Conservation (phyloP, 2,329 filamentous ascomycete species). For the Fusarium scirpi region DNA sequence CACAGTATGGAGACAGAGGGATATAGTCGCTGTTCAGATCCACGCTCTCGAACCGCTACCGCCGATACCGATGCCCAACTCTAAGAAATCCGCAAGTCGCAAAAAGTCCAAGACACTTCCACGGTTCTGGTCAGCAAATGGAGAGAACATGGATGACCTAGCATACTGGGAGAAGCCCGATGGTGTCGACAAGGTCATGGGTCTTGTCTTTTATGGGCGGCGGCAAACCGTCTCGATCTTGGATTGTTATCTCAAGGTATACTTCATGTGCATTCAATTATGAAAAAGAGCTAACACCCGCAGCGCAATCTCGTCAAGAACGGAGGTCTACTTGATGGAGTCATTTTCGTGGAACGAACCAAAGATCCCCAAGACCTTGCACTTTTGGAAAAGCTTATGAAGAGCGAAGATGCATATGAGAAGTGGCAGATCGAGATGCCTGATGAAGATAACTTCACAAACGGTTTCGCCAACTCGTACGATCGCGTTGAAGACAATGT, state of each 20-base stretch:
- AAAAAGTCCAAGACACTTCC: conserved; percentile 1
- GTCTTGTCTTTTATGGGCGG: conserved; percentile 61
- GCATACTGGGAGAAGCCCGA: conserved; percentile 37
- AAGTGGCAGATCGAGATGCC: conserved; percentile 52
- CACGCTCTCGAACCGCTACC: conserved; percentile 18
- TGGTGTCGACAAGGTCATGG: conserved; percentile 53
- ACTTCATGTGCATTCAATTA: no score
- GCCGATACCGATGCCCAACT: background rate
- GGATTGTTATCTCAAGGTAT: conserved; percentile 59
- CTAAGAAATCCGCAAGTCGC: background rate
- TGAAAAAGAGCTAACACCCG: conserved; percentile 1
- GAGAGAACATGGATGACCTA: conserved; percentile 33
- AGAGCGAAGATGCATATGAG: conserved; percentile 54
- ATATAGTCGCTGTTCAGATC: conserved; percentile 27
- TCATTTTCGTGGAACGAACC: conserved; percentile 59
- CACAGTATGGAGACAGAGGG: conserved; percentile 33
- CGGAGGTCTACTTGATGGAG: conserved; percentile 58
- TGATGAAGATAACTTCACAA: conserved; percentile 46
- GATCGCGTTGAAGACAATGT: conserved; percentile 61
- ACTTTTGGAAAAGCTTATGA: conserved; percentile 55
- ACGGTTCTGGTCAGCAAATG: conserved; percentile 44
- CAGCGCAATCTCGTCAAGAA: conserved; percentile 59
- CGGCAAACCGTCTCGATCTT: conserved; percentile 58
- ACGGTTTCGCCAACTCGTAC: conserved; percentile 56
- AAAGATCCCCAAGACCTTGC: conserved; percentile 54